These are phyloP conservation scores for Massarina eburnea DNA, from an alignment of 2,329 filamentous ascomycete species.

Conservation along the genomic window DNA sequence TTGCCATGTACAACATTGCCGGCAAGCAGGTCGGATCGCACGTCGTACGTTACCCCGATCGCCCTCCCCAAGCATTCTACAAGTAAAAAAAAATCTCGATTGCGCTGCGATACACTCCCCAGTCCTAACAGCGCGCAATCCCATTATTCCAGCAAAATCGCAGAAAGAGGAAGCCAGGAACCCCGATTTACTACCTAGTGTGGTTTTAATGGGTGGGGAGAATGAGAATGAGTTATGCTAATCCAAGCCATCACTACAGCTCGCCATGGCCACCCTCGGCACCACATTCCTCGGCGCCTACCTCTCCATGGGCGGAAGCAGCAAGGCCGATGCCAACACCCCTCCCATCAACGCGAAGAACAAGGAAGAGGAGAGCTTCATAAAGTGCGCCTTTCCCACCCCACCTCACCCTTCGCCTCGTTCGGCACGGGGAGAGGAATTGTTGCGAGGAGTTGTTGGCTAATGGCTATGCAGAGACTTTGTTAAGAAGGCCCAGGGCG, in stretches of 20 bases:
- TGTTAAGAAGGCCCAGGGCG: slow-evolving; percentile 41
- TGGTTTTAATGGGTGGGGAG: slow-evolving; percentile 9
- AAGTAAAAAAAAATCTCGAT: neutral
- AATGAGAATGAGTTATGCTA: neutral
- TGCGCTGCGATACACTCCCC: neutral
- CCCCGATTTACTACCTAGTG: no score
- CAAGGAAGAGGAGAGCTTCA: slow-evolving; percentile 70
- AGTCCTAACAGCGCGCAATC: neutral
- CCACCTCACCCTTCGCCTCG: neutral
- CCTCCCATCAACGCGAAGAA: slow-evolving; percentile 66
- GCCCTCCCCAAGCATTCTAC: neutral
- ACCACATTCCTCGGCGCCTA: slow-evolving; percentile 38
- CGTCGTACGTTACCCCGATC: slow-evolving; percentile 46
- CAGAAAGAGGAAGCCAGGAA: neutral
- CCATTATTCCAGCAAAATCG: neutral
- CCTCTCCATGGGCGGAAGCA: slow-evolving; percentile 45
- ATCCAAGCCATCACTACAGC: slow-evolving; percentile 47
- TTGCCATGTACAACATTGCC: slow-evolving; percentile 54
- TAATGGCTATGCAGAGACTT: slow-evolving; percentile 34
- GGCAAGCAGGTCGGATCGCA: slow-evolving; percentile 58
- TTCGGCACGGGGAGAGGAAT: neutral
- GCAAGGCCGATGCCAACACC: slow-evolving; percentile 39
- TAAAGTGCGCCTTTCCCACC: slow-evolving; percentile 60
- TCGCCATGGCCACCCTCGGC: slow-evolving; percentile 59
- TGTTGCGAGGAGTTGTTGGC: slow-evolving; percentile 1